Conservation (phyloP, 148 eudicot species). For the Rhododendron simsii region DNA sequence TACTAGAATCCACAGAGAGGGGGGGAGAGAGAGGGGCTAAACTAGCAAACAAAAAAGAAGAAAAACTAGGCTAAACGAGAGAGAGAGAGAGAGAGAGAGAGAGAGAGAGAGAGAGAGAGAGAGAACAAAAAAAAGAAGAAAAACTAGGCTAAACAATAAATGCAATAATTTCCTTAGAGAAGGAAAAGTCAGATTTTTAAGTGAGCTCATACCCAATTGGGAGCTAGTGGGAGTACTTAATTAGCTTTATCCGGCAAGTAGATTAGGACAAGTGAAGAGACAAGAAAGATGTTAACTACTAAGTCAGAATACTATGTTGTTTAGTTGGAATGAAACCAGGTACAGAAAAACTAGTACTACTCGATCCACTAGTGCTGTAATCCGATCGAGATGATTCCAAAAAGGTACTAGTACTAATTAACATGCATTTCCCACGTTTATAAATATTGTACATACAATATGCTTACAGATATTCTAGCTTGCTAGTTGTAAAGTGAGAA, state of each 20-base stretch:
- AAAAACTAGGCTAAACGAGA: background rate
- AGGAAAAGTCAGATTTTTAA: background rate
- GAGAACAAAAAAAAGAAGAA: too few relatives aligned
- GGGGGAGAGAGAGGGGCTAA: too few relatives aligned
- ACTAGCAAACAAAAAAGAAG: background rate
- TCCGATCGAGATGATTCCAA: background rate
- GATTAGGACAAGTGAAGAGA: background rate
- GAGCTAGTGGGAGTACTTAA: background rate
- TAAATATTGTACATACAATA: too few relatives aligned
- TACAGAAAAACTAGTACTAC: background rate
- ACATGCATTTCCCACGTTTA: background rate
- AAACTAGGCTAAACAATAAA: background rate
- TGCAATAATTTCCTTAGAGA: background rate
- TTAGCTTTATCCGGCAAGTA: background rate
- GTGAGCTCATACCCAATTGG: background rate
- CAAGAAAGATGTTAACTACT: background rate
- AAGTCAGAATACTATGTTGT: background rate
- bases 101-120: too few relatives aligned
- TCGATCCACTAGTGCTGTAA: background rate
- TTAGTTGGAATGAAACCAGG: background rate
- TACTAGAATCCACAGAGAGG: background rate
- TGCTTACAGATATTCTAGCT: too few relatives aligned
- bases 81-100: too few relatives aligned
- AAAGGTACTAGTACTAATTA: background rate
- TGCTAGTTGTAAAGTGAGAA: too few relatives aligned